Evolutionary conservation across 805 yeast species (phyloP).

Genomic region (Myxozyma neglecta): DNA sequence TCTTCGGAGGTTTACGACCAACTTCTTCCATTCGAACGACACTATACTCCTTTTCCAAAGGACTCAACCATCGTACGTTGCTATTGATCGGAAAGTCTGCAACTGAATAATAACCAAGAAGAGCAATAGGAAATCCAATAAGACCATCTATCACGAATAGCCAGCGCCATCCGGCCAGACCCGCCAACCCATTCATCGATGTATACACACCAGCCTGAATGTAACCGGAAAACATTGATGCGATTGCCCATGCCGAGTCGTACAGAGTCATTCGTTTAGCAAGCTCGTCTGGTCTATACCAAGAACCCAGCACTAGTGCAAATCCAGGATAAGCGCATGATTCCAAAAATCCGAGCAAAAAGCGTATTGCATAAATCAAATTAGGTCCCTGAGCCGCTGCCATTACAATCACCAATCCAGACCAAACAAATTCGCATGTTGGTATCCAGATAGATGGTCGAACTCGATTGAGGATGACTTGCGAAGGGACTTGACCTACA

Average conservation of each 20-base stretch:
- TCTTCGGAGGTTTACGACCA: slow-evolving; percentile 28
- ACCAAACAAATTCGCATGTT: slow-evolving; percentile 20
- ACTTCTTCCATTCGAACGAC: slow-evolving; percentile 24
- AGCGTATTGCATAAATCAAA: slow-evolving; percentile 57
- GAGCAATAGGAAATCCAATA: slow-evolving; percentile 44
- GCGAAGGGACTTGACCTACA: slow-evolving; percentile 17
- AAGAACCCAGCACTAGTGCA: slow-evolving; percentile 47
- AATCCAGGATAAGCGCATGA: slow-evolving; percentile 48
- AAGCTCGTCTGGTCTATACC: slow-evolving; percentile 58
- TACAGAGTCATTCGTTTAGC: slow-evolving; percentile 35
- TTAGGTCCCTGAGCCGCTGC: slow-evolving; percentile 13
- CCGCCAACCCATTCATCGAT: slow-evolving; percentile 33
- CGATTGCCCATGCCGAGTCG: slow-evolving; percentile 8
- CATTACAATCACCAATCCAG: slow-evolving; percentile 7
- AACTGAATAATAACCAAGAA: slow-evolving; percentile 38
- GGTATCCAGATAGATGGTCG: slow-evolving; percentile 24
- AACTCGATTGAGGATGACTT: slow-evolving; percentile 9
- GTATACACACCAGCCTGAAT: slow-evolving; percentile 50
- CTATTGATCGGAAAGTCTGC: slow-evolving; percentile 27
- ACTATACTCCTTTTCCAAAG: slow-evolving; percentile 19
- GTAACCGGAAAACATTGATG: slow-evolving; percentile 42
- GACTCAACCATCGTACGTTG: slow-evolving; percentile 19
- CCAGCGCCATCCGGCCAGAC: slow-evolving; percentile 51
- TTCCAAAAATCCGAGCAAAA: slow-evolving; percentile 59
- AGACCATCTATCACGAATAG: slow-evolving; percentile 65